Conservation (phyloP, 2,329 filamentous ascomycete genomes). For the Exophiala dermatitidis region DNA sequence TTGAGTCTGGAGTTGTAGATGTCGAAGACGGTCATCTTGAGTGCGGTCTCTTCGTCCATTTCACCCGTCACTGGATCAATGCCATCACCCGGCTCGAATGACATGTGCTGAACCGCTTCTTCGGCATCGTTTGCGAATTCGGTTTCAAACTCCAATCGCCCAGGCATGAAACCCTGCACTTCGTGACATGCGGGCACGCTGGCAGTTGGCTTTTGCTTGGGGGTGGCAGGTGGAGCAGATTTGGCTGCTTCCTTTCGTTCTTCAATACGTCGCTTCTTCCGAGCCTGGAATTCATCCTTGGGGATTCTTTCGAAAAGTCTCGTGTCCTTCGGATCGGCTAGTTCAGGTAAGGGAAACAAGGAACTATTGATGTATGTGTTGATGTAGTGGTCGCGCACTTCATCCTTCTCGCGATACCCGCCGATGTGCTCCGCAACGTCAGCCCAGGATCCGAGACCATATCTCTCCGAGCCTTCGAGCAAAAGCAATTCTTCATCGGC, state of each 20-base stretch:
- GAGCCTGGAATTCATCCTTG: slow-evolving; percentile 83
- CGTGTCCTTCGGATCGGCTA: slow-evolving; percentile 75
- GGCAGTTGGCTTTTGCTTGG: slow-evolving; percentile 92
- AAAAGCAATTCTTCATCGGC: slow-evolving; percentile 93
- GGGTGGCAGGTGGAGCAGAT: slow-evolving; percentile 71
- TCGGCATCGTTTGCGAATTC: slow-evolving; percentile 97
- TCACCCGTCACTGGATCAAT: slow-evolving; percentile 76
- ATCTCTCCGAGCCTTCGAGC: slow-evolving; percentile 89
- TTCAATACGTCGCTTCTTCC: slow-evolving; percentile 90
- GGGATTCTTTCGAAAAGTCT: slow-evolving; percentile 72
- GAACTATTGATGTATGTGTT: slow-evolving; percentile 77
- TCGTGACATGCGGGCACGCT: slow-evolving; percentile 95
- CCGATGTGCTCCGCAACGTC: slow-evolving; percentile 98
- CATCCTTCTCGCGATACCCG: slow-evolving; percentile 86
- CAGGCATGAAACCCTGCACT: slow-evolving; percentile 97
- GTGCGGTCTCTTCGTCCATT: slow-evolving; percentile 88
- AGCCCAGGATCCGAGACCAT: slow-evolving; percentile 93
- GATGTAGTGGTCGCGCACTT: slow-evolving; percentile 91
- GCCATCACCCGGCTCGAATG: slow-evolving; percentile 93
- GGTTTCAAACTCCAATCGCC: slow-evolving; percentile 91
- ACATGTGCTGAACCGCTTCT: slow-evolving; percentile 96
- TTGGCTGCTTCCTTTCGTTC: slow-evolving; percentile 81
- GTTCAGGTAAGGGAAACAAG: slow-evolving; percentile 76
- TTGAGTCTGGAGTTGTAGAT: slow-evolving; percentile 93
- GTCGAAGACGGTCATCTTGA: slow-evolving; percentile 97